Evolutionary conservation across 2,329 filamentous ascomycete genomes (phyloP).

Genomic region (Beauveria bassiana): DNA sequence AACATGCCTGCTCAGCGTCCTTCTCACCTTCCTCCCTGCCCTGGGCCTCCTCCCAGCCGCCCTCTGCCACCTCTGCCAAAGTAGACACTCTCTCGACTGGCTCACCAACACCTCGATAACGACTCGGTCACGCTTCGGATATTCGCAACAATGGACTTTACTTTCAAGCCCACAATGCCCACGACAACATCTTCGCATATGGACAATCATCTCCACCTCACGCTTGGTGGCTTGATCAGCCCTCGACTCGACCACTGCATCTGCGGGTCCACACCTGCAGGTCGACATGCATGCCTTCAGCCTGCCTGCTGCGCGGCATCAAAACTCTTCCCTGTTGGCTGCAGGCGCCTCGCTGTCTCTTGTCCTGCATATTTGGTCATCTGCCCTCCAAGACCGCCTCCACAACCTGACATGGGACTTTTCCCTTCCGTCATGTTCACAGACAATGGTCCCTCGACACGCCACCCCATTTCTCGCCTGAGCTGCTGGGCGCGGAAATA

Average conservation of each 20-base stretch:
- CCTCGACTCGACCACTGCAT: constrained; percentile 5
- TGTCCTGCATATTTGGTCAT: constrained; percentile 11
- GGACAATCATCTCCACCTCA: constrained; percentile 1
- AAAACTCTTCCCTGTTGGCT: neutral
- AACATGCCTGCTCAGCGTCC: constrained; percentile 53
- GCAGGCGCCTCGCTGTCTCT: neutral
- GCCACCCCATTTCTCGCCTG: neutral
- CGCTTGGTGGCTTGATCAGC: constrained; percentile 7
- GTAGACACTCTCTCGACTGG: constrained; percentile 27
- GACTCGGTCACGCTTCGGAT: constrained; percentile 1
- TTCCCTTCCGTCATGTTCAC: neutral
- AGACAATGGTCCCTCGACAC: neutral
- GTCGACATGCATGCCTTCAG: constrained; percentile 7
- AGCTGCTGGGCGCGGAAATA: neutral
- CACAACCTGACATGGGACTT: neutral
- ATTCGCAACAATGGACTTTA: neutral
- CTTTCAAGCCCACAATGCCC: neutral
- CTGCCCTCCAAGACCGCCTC: neutral
- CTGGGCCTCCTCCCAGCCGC: constrained; percentile 55
- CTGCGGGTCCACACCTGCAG: constrained; percentile 8
- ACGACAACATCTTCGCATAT: neutral
- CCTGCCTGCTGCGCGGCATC: constrained; percentile 9
- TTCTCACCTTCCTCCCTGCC: constrained; percentile 60
- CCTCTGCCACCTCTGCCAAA: constrained; percentile 60
- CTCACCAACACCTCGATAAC: neutral